phyloP scores from a whole-genome alignment of 805 yeast genomes.

The Candida golubevii region DNA sequence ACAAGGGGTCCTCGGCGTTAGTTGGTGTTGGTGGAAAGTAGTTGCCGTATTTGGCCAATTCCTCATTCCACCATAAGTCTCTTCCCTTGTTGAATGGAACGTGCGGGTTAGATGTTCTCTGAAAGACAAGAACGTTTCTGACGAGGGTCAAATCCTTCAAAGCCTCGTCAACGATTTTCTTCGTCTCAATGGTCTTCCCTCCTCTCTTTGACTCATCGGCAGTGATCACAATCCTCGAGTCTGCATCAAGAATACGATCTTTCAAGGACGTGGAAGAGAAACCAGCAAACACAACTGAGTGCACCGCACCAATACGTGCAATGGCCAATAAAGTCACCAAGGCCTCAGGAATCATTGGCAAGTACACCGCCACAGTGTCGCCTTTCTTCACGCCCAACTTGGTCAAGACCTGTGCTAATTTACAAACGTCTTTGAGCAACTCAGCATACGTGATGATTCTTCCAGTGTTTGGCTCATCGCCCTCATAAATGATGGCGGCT shows the following conservation, averaged over 20 bases:
- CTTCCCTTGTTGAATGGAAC: slow-evolving; percentile 74
- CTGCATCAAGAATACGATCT: slow-evolving; percentile 88
- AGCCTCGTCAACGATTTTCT: slow-evolving; percentile 94
- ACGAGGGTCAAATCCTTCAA: slow-evolving; percentile 70
- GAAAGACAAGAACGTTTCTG: slow-evolving; percentile 77
- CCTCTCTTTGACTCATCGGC: slow-evolving; percentile 96
- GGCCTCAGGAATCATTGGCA: slow-evolving; percentile 98
- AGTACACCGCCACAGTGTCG: slow-evolving; percentile 92
- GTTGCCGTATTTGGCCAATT: slow-evolving; percentile 71
- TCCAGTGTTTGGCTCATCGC: slow-evolving; percentile 80
- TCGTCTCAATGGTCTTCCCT: slow-evolving; percentile 87
- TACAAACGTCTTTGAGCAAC: slow-evolving; percentile 76
- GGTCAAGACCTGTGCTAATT: slow-evolving; percentile 78
- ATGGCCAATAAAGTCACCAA: slow-evolving; percentile 91
- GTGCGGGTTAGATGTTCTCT: slow-evolving; percentile 75
- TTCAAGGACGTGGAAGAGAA: slow-evolving; percentile 88
- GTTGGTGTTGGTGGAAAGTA: slow-evolving; percentile 87
- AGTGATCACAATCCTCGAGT: slow-evolving; percentile 81
- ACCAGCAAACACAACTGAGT: slow-evolving; percentile 95
- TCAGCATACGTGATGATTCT: slow-evolving; percentile 79
- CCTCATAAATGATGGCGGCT: slow-evolving; percentile 84
- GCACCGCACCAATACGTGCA: slow-evolving; percentile 91
- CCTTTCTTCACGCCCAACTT: slow-evolving; percentile 90
- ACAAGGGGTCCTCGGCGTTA: slow-evolving; percentile 89
- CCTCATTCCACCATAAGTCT: slow-evolving; percentile 96